Base-by-base conservation (phyloP, 148 eudicot species). In the Spergularia bocconei region DNA sequence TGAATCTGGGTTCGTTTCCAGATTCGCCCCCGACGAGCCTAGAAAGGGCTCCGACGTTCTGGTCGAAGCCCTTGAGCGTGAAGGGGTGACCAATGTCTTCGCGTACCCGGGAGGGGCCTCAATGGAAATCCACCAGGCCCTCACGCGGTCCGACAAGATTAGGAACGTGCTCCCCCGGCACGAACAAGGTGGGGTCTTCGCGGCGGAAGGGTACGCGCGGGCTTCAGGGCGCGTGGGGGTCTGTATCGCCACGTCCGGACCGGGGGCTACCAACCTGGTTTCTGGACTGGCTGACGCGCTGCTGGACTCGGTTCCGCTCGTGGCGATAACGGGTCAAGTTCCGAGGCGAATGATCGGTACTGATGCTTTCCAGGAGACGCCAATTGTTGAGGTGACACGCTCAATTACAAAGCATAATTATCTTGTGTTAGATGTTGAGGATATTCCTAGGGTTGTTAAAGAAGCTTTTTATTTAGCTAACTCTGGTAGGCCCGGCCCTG, bases 61-160 rank as follows among this genome's bases (percentile, higher is more conserved):
- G 12, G 95, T 94, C 1, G 98, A 94, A 50, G 98, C 98, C 12
- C 88, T 94, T 0, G 98, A 94, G 68, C 79, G 98, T 0, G 91
- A 94, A 44, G 97, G 96, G 0, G 98, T 94, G 13, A 82, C 83
- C 0, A 44, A 80, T 19, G 92, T 94, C 13, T 94, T 94, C 69
- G 98, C 98, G 6, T 94, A 94, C 82, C 98, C 97, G 0, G 98
- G 98, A 0, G 98, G 98, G 10, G 97, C 97, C 0, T 91, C 97
- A 0, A 74, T 94, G 91, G 97, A 94, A 79, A 94, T 94, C 44
- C 98, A 94, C 63, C 98, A 94, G 25, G 93, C 98, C 3, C 84
- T 94, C 0, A 94, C 98, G 4, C 91, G 97, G 15, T 90, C 97
- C 5, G 9, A 6, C 0, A 23, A 29, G 15, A 94, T 94, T 66